phyloP scores from a whole-genome alignment of 352 stramenopile species.

The Phytophthora pseudosyringae region DNA sequence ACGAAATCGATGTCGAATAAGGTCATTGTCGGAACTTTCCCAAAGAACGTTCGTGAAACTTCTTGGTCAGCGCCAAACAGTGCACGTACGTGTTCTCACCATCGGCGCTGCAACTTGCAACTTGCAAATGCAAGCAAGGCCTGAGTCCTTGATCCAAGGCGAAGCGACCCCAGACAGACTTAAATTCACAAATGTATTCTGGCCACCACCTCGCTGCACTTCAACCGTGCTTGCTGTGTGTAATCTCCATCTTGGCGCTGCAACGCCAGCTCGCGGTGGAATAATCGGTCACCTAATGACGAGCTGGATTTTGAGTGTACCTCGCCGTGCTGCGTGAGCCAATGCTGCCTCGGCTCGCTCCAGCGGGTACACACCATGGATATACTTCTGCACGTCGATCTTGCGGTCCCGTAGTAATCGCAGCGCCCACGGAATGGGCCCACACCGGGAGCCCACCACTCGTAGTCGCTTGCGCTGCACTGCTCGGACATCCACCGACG shows the following conservation, averaged over 20 bases:
- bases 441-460: conserved; percentile 72
- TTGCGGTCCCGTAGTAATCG: conserved; percentile 52
- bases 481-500: conserved; percentile 33
- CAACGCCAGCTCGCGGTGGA: conserved; percentile 13
- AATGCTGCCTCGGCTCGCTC: conserved; percentile 52
- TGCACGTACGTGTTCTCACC: conserved; percentile 23
- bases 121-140: neutral
- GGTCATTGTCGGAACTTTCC: conserved; percentile 14
- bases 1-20: too few relatives aligned
- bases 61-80: conserved; percentile 26
- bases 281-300: conserved; percentile 39
- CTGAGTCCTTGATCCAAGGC: conserved; percentile 4
- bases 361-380: conserved; percentile 68
- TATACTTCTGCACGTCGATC: conserved; percentile 73
- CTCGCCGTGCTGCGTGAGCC: conserved; percentile 50
- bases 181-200: conserved; percentile 39
- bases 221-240: conserved; percentile 28
- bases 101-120: conserved; percentile 22
- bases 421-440: conserved; percentile 63
- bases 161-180: conserved; percentile 14
- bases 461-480: conserved; percentile 53
- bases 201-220: conserved; percentile 22
- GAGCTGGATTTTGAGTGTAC: conserved; percentile 72
- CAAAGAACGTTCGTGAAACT: conserved; percentile 21
- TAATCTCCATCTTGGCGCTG: conserved; percentile 7